phyloP scores from a whole-genome alignment of 2,329 filamentous ascomycete genomes.

The Didymella glomerata region DNA sequence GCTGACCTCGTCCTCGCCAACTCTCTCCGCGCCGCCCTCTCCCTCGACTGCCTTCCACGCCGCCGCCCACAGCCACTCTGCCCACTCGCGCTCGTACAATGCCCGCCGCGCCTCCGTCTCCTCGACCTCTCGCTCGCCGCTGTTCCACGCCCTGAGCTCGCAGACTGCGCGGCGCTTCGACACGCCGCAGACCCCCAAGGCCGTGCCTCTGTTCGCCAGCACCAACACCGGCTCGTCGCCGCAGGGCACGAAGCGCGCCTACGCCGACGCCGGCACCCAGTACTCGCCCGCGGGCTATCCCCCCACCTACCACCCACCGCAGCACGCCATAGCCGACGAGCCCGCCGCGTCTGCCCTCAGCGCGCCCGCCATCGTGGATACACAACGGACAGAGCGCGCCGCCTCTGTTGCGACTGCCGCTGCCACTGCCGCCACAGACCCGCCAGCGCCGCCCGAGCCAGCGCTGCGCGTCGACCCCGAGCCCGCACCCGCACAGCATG shows the following conservation, averaged over 20 bases:
- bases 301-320: conserved; percentile 50
- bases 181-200: conserved; percentile 34
- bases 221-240: conserved; percentile 30
- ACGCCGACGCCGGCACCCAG: conserved; percentile 62
- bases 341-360: conserved; percentile 18
- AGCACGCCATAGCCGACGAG: conserved; percentile 18
- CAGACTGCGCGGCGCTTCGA: conserved; percentile 41
- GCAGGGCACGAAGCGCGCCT: conserved; percentile 45
- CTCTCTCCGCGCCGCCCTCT: conserved; percentile 49
- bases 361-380: conserved; percentile 32
- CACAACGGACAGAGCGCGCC: conserved; percentile 35
- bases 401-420: conserved; percentile 41
- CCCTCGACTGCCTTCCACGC: conserved; percentile 48
- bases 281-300: conserved; percentile 61
- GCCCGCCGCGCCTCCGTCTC: conserved; percentile 43
- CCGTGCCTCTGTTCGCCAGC: conserved; percentile 34
- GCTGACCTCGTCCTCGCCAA: conserved; percentile 49
- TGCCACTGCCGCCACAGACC: conserved; percentile 38
- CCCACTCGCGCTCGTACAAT: conserved; percentile 16
- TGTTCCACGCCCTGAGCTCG: conserved; percentile 43
- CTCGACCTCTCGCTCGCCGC: conserved; percentile 43
- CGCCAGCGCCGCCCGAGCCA: conserved; percentile 39
- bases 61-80: neutral
- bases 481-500: conserved; percentile 31
- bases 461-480: conserved; percentile 47